These are phyloP conservation scores for Exophiala spinifera DNA, from an alignment of 2,329 filamentous ascomycete genomes.

Conservation along the genomic window DNA sequence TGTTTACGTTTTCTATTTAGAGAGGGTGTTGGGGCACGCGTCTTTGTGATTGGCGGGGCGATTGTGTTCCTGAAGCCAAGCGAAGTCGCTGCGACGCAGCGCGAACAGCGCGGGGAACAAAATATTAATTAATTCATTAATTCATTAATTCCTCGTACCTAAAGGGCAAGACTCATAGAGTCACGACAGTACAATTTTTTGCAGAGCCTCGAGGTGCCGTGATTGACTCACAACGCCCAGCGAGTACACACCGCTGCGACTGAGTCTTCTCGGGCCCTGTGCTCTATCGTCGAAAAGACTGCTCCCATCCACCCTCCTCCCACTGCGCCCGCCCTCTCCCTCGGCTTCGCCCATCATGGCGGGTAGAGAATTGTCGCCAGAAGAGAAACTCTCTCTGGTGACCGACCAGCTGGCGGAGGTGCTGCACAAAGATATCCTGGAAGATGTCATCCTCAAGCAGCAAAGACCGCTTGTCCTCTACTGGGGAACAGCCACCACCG, in stretches of 20 bases:
- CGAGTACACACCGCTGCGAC: neutral
- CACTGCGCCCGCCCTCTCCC: too few species aligned
- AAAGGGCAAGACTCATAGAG: too few species aligned
- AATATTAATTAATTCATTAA: too few species aligned
- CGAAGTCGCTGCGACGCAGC: neutral
- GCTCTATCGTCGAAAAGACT: neutral
- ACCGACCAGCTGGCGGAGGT: conserved; percentile 77
- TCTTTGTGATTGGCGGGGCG: neutral
- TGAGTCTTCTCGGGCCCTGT: too few species aligned
- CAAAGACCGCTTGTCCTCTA: conserved; percentile 74
- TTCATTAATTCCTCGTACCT: too few species aligned
- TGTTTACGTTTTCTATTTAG: neutral
- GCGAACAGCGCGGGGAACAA: neutral
- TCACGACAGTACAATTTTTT: neutral
- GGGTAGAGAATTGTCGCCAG: conserved; percentile 28
- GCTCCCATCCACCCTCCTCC: too few species aligned
- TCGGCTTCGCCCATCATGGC: conserved; percentile 22
- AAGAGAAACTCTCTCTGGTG: conserved; percentile 72
- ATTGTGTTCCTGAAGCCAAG: neutral
- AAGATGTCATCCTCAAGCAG: conserved; percentile 47
- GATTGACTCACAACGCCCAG: neutral
- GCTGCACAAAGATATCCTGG: conserved; percentile 64
- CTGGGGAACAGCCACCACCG: conserved; percentile 84
- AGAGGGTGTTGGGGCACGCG: neutral
- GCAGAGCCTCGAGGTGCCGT: neutral